Evolutionary conservation across 768 basidiomycete species (phyloP).

Genomic region (Boletus vermiculosoides): DNA sequence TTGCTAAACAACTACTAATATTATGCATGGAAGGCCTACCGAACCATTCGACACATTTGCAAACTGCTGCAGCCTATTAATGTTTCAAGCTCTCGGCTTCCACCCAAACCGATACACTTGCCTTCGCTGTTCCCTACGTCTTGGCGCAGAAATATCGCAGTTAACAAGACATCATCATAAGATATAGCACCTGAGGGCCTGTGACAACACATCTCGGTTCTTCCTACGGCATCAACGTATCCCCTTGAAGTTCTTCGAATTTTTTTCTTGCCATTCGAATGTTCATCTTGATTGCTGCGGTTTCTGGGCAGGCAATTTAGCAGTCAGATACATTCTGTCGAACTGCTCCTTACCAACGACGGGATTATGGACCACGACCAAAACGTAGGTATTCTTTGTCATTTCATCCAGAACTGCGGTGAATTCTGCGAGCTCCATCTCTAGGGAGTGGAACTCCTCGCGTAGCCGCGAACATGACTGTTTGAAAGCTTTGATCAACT

Average conservation of each 20-base stretch:
- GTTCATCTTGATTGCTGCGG: constrained; percentile 84
- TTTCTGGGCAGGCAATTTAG: constrained; percentile 52
- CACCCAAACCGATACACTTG: neutral
- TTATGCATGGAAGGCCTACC: neutral
- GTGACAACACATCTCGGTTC: neutral
- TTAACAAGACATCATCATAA: neutral
- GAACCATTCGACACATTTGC: neutral
- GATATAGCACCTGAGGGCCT: neutral
- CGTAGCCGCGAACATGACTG: constrained; percentile 83
- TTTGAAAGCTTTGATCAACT: constrained; percentile 95
- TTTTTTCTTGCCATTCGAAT: constrained; percentile 82
- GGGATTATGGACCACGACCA: constrained; percentile 87
- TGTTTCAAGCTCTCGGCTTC: neutral
- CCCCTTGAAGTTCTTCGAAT: constrained; percentile 86
- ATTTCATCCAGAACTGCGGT: constrained; percentile 90
- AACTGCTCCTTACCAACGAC: constrained; percentile 62
- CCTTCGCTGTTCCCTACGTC: neutral
- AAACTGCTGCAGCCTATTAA: neutral
- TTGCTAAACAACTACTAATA: neutral
- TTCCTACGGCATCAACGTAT: constrained; percentile 44
- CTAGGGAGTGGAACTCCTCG: constrained; percentile 82
- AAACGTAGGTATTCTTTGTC: constrained; percentile 90
- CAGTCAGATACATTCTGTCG: neutral
- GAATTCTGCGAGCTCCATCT: constrained; percentile 83
- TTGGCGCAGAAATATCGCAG: neutral